Evolutionary conservation across 2,329 filamentous ascomycete genomes (phyloP), one percentile per base, ranked within the genome.

Genomic region (Phoma sp.): DNA sequence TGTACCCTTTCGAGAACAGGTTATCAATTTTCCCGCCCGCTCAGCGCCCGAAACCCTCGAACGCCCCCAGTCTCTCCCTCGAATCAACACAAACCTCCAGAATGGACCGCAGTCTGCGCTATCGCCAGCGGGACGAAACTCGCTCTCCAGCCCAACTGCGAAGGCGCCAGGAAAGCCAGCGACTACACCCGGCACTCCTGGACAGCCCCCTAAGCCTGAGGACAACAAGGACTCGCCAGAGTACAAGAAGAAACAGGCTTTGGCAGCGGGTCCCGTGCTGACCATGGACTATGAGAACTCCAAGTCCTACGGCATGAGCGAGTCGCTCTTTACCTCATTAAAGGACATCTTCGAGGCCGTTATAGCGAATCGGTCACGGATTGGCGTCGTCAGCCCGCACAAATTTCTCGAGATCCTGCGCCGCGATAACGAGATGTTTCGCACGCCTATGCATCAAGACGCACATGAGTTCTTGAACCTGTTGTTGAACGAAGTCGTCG

Each of bases 391-490:
- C 37, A 96, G 93, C 68, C 95, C 95, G 1, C 88, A 93, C 67
- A 89, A 93, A 58, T 97, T 99, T 60, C 81, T 99, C 32, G 93
- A 99, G 70, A 93, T 97, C 24, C 86, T 99, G 69, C 91, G 93
- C 70, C 86, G 90, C 59, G 91, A 98, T 66, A 96, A 99, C 72
- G 95, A 99, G 74, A 93, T 96, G 89, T 99, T 99, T 69, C 87
- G 92, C 54, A 93, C 92, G 35, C 90, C 93, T 4, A 96, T 97
- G 90, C 95, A 99, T 74, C 95, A 99, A 73, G 95, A 99, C 72
- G 95, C 95, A 1, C 95, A 99, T 74, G 95, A 99, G 71, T 99
- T 99, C 64, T 86, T 98, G 65, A 96, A 96, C 55, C 80, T 98
- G 29, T 83, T 99, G 2, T 81, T 99, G n/a, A 99, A 99, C 74